These are phyloP conservation scores for Puccinia horiana DNA, from an alignment of 1,284 basidiomycete genomes.

Conservation along the genomic window DNA sequence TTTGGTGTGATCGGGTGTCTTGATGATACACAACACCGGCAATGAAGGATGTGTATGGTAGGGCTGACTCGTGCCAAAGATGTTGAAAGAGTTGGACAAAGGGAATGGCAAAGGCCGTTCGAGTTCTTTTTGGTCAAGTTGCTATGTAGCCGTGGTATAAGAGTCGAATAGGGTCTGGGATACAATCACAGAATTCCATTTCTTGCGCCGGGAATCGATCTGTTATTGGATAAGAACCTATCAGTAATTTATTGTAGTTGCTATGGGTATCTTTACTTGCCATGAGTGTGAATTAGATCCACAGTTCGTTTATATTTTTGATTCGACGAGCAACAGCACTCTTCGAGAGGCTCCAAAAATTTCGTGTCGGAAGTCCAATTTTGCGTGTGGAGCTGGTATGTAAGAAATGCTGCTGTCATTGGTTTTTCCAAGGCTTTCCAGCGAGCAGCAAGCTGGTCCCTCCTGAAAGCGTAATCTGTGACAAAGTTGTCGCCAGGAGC, in stretches of 20 bases:
- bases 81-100: slow-evolving; percentile 12
- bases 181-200: slow-evolving; percentile 9
- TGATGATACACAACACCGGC: neutral
- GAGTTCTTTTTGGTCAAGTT: neutral
- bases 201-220: neutral
- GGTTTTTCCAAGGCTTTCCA: slow-evolving; percentile 4
- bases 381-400: neutral
- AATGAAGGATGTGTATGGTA: neutral
- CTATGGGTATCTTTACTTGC: neutral
- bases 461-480: neutral
- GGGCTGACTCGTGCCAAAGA: slow-evolving; percentile 6
- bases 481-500: neutral
- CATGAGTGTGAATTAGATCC: slow-evolving; percentile 9
- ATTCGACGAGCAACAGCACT: neutral
- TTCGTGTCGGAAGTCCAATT: neutral
- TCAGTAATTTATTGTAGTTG: neutral
- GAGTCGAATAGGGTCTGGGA: slow-evolving; percentile 12
- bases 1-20: neutral
- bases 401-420: neutral
- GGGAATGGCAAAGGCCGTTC: slow-evolving; percentile 13
- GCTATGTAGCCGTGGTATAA: slow-evolving; percentile 23
- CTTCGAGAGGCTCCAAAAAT: neutral
- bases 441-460: neutral
- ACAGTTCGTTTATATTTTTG: neutral
- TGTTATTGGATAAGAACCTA: neutral